A percentile compares a stretch with the other conserved stretches of the same genome.
phyloP scores from a whole-genome alignment of 2,329 filamentous ascomycete species.

The Ceratocystis cubensis region DNA sequence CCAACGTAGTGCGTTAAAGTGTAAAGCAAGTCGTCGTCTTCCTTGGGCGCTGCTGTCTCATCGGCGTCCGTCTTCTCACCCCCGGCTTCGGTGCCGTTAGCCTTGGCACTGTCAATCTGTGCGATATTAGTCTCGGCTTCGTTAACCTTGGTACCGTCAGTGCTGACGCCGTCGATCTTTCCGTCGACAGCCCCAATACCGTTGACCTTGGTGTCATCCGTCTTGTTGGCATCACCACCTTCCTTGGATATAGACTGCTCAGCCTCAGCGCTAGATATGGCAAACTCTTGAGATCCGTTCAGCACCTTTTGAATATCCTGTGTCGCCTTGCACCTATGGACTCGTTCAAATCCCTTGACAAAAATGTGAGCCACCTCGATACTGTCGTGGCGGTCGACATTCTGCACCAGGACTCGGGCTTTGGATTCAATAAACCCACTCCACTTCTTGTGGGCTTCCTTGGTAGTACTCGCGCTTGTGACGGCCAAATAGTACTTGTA shows the following conservation, averaged over 20 bases:
- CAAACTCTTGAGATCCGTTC: conserved; percentile 39
- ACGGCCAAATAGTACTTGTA: conserved; percentile 96
- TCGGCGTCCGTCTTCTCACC: conserved; percentile 27
- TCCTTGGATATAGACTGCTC: not conserved
- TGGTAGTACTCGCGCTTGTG: conserved; percentile 66
- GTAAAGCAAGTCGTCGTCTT: conserved; percentile 43
- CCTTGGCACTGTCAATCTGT: no score
- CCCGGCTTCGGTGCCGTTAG: conserved; percentile 22
- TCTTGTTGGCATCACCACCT: conserved; percentile 25
- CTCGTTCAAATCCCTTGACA: conserved; percentile 81
- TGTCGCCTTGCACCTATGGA: conserved; percentile 54
- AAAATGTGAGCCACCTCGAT: conserved; percentile 81
- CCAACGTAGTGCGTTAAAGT: conserved; percentile 94
- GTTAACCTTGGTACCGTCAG: no score
- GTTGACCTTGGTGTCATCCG: conserved; percentile 35
- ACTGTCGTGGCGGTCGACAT: conserved; percentile 65
- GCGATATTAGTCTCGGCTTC: no score
- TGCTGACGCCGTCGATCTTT: conserved; percentile 23
- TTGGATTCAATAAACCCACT: conserved; percentile 90
- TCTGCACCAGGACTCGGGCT: conserved; percentile 70
- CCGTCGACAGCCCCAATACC: no score
- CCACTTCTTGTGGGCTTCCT: conserved; percentile 77
- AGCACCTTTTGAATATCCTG: conserved; percentile 41
- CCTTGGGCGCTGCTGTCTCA: conserved; percentile 20
- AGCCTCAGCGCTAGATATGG: conserved; percentile 26